Conservation (phyloP, 768 basidiomycete species). For the Daedaleopsis sinensis region DNA sequence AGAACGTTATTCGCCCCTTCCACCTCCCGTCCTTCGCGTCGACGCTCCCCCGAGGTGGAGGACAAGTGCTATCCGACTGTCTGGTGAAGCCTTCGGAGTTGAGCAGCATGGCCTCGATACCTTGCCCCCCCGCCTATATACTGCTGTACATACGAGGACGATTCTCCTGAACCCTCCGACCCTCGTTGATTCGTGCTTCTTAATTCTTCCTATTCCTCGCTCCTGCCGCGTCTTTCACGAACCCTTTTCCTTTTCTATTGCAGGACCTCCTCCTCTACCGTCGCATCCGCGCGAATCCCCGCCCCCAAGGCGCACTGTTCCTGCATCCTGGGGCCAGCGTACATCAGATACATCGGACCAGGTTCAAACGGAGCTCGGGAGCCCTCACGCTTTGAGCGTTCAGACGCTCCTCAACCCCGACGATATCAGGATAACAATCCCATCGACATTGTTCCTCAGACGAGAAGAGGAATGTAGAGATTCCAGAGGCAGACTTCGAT, state of each 20-base stretch:
- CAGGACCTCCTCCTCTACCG: conserved; percentile 53
- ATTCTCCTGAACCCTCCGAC: conserved; percentile 44
- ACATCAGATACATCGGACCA: neutral
- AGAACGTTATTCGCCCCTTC: conserved; percentile 66
- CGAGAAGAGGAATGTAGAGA: conserved; percentile 25
- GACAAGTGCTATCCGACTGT: conserved; percentile 31
- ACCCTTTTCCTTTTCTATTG: conserved; percentile 43
- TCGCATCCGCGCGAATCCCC: conserved; percentile 36
- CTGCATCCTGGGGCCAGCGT: conserved; percentile 23
- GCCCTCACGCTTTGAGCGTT: conserved; percentile 2
- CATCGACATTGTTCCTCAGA: conserved; percentile 15
- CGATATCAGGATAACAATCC: conserved; percentile 9
- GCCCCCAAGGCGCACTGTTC: conserved; percentile 28
- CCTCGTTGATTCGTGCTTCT: conserved; percentile 37
- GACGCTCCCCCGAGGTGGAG: conserved; percentile 39
- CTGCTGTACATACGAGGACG: conserved; percentile 43
- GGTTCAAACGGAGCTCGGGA: conserved; percentile 8
- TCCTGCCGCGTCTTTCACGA: conserved; percentile 38
- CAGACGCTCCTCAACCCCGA: neutral
- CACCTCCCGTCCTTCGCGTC: conserved; percentile 41
- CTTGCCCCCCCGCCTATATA: conserved; percentile 34
- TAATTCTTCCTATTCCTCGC: conserved; percentile 31
- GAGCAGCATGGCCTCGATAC: conserved; percentile 38
- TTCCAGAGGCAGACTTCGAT: conserved; percentile 10
- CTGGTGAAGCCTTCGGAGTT: conserved; percentile 49